Conservation (phyloP, 1,284 basidiomycete genomes). For the Testicularia cyperi region DNA sequence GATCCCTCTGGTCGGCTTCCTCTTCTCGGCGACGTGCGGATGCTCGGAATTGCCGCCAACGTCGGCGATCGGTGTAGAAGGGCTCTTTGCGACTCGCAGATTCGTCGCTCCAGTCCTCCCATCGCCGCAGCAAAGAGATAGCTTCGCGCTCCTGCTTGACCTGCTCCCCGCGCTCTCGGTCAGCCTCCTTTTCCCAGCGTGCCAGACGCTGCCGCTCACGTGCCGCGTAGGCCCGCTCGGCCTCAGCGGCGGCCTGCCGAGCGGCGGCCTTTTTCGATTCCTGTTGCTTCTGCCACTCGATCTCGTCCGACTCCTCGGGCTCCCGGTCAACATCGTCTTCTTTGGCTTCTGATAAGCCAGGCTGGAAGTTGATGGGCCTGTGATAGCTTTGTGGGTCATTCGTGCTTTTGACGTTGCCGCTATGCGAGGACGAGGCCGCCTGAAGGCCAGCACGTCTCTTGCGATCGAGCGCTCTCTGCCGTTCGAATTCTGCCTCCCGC, state of each 20-base stretch:
- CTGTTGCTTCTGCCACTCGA: constrained; percentile 20
- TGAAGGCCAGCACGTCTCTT: constrained; percentile 16
- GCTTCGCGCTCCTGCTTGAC: constrained; percentile 22
- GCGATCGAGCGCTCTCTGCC: constrained; percentile 31
- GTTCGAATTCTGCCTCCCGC: constrained; percentile 51
- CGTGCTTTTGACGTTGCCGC: constrained; percentile 3
- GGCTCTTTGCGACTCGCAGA: constrained; percentile 20
- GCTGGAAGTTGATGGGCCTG: constrained; percentile 36
- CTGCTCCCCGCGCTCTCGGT: constrained; percentile 13
- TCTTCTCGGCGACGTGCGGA: constrained; percentile 32
- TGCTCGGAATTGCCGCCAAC: constrained; percentile 47
- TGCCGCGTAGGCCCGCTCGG: constrained; percentile 28
- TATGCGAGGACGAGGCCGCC: constrained; percentile 2
- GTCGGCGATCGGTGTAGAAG: constrained; percentile 45
- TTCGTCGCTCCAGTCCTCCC: constrained; percentile 36
- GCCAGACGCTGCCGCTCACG: constrained; percentile 40
- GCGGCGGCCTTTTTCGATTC: constrained; percentile 30
- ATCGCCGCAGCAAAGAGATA: constrained; percentile 8
- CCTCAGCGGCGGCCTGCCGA: constrained; percentile 29
- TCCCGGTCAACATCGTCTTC: constrained; percentile 19
- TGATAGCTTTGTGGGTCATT: constrained; percentile 42
- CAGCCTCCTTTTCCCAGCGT: constrained; percentile 45
- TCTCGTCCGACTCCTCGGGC: constrained; percentile 40
- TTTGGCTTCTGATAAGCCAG: constrained; percentile 11
- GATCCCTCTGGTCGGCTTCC: constrained; percentile 41